These are phyloP conservation scores for Parasarocladium wereldwijsianum DNA, from an alignment of 2,329 filamentous ascomycete genomes.

Conservation along the genomic window DNA sequence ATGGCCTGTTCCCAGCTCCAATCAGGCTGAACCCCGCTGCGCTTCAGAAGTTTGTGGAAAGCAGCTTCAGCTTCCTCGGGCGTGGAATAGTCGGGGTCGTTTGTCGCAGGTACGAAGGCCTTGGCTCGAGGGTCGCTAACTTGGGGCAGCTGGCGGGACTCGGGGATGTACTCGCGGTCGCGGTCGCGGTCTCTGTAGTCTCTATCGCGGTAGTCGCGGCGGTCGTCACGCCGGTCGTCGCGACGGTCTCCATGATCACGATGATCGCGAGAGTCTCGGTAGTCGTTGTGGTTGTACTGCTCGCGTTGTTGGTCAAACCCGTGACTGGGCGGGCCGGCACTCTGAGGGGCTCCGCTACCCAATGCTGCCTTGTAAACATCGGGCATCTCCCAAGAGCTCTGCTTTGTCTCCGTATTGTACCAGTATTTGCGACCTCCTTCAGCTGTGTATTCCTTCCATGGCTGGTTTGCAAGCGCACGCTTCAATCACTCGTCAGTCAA, in stretches of 20 bases:
- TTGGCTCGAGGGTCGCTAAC: conserved; percentile 41
- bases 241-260: conserved; percentile 8
- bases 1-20: conserved; percentile 90
- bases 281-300: conserved; percentile 20
- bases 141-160: conserved; percentile 43
- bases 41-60: conserved; percentile 79
- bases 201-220: conserved; percentile 11
- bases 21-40: conserved; percentile 73
- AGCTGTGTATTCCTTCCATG: conserved; percentile 86
- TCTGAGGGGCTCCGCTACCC: conserved; percentile 22
- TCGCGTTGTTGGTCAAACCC: conserved; percentile 18
- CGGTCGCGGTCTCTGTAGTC: conserved; percentile 11
- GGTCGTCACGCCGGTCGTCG: conserved; percentile 12
- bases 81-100: conserved; percentile 65
- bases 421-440: conserved; percentile 86
- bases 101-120: conserved; percentile 45
- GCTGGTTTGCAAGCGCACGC: conserved; percentile 68
- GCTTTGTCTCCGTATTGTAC: conserved; percentile 83
- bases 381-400: conserved; percentile 92
- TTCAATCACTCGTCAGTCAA: conserved; percentile 19
- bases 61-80: conserved; percentile 84
- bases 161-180: conserved; percentile 27
- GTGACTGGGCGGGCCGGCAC: background rate
- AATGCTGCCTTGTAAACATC: conserved; percentile 65
- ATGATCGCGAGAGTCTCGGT: conserved; percentile 9